Percentiles rank a stretch among this genome's conserved stretches.
Conservation (phyloP, 352 stramenopile genomes). For the Pythium apleroticum region DNA sequence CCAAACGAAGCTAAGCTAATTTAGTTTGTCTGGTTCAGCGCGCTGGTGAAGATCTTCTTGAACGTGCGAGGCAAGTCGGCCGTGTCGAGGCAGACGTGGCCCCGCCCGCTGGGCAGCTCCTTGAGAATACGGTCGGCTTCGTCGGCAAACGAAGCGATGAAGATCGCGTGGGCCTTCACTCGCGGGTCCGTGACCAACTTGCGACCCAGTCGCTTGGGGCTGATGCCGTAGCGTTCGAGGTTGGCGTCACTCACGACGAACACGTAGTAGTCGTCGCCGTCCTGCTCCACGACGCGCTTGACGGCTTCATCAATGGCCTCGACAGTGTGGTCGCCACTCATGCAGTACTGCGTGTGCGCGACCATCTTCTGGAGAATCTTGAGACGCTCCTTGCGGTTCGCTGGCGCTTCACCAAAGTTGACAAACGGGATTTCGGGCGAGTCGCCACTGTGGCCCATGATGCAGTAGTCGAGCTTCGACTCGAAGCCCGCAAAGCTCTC, state of each 20-base stretch:
- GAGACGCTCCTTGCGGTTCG: constrained; percentile 88
- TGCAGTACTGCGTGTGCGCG: constrained; percentile 94
- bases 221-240: constrained; percentile 91
- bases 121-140: constrained; percentile 68
- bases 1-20: background rate
- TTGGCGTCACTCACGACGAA: constrained; percentile 96
- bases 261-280: constrained; percentile 84
- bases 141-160: constrained; percentile 83
- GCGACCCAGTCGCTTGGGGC: constrained; percentile 47
- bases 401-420: constrained; percentile 77
- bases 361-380: constrained; percentile 93
- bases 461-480: constrained; percentile 88
- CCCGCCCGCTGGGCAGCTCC: constrained; percentile 63
- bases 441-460: constrained; percentile 93
- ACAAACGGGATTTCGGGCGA: constrained; percentile 90
- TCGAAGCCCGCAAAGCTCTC: constrained; percentile 91
- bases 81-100: constrained; percentile 81
- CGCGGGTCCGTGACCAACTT: constrained; percentile 51
- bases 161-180: constrained; percentile 80
- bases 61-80: constrained; percentile 77
- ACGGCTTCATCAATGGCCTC: constrained; percentile 89
- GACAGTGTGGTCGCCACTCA: constrained; percentile 93
- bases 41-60: constrained; percentile 81
- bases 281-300: constrained; percentile 55
- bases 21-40: constrained; percentile 38